These are phyloP conservation scores for Penicillium psychrofluorescens DNA, from an alignment of 495 filamentous ascomycete species.

Conservation along the genomic window DNA sequence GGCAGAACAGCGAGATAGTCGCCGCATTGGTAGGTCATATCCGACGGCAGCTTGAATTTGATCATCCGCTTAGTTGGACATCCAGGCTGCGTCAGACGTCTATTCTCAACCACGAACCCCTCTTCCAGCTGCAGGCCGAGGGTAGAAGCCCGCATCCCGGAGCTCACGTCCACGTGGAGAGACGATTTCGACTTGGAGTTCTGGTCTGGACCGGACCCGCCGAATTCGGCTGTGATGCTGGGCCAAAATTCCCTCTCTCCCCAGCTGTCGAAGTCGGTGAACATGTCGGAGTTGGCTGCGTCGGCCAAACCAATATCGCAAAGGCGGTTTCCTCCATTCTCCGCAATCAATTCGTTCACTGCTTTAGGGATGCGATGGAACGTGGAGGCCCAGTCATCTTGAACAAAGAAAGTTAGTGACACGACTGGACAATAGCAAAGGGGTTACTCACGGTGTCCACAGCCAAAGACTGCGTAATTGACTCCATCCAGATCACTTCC, in stretches of 20 bases:
- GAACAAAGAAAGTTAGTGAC: neutral
- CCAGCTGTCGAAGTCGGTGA: slow-evolving; percentile 68
- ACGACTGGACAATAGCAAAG: neutral
- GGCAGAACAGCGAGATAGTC: slow-evolving; percentile 73
- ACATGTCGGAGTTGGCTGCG: slow-evolving; percentile 56
- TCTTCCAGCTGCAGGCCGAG: slow-evolving; percentile 61
- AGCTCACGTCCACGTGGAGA: slow-evolving; percentile 50
- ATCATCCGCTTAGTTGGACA: slow-evolving; percentile 57
- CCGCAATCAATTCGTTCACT: slow-evolving; percentile 44
- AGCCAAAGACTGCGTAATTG: slow-evolving; percentile 57
- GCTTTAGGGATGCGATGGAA: slow-evolving; percentile 66
- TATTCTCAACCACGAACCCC: slow-evolving; percentile 49
- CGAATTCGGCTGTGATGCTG: slow-evolving; percentile 42
- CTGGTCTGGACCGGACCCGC: slow-evolving; percentile 22
- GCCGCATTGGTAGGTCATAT: slow-evolving; percentile 60
- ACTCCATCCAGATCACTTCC: slow-evolving; percentile 43
- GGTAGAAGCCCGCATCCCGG: slow-evolving; percentile 49
- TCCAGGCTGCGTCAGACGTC: slow-evolving; percentile 45
- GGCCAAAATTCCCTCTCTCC: slow-evolving; percentile 60
- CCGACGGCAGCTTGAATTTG: slow-evolving; percentile 56
- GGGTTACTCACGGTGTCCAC: slow-evolving; percentile 27
- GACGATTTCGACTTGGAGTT: slow-evolving; percentile 22
- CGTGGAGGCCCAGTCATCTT: slow-evolving; percentile 58
- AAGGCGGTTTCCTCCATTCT: slow-evolving; percentile 47
- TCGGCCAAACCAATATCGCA: slow-evolving; percentile 52